Evolutionary conservation across 2,329 filamentous ascomycete genomes (phyloP).

Genomic region (Colletotrichum lentis): DNA sequence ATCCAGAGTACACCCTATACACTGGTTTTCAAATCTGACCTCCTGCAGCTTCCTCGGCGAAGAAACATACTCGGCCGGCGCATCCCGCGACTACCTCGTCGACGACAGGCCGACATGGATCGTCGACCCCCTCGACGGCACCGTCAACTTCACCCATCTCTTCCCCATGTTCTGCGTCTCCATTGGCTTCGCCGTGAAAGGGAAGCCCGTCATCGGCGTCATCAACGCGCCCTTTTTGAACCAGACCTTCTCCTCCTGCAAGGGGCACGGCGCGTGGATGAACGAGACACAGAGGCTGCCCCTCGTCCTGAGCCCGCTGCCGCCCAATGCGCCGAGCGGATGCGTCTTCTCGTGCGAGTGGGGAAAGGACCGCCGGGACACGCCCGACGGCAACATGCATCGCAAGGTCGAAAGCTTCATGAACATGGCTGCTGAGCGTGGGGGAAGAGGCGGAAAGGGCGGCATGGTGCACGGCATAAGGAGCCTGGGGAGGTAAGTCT

Average conservation of each 20-base stretch:
- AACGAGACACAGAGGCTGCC: slow-evolving; percentile 71
- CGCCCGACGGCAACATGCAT: slow-evolving; percentile 71
- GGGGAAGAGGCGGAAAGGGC: slow-evolving; percentile 69
- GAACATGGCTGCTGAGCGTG: slow-evolving; percentile 75
- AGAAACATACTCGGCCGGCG: slow-evolving; percentile 75
- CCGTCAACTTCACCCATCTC: slow-evolving; percentile 82
- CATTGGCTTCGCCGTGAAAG: slow-evolving; percentile 71
- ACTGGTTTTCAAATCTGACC: not conserved
- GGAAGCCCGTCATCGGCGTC: slow-evolving; percentile 71
- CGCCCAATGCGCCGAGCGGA: slow-evolving; percentile 68
- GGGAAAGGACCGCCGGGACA: slow-evolving; percentile 78
- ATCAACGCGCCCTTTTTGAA: slow-evolving; percentile 76
- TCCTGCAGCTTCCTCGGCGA: slow-evolving; percentile 74
- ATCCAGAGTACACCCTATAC: too few relatives aligned
- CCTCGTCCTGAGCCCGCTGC: slow-evolving; percentile 69
- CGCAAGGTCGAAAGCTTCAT: slow-evolving; percentile 78
- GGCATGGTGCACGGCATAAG: slow-evolving; percentile 82
- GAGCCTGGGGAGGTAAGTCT: slow-evolving; percentile 66
- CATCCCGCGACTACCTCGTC: slow-evolving; percentile 74
- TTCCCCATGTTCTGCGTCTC: slow-evolving; percentile 85
- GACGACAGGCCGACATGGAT: slow-evolving; percentile 73
- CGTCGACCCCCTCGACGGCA: slow-evolving; percentile 80
- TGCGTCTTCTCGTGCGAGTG: slow-evolving; percentile 81
- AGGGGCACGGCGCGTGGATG: slow-evolving; percentile 72
- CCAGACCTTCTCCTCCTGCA: slow-evolving; percentile 74